Conservation (phyloP, 129 eudicot genomes). For the Artemisia tridentata region DNA sequence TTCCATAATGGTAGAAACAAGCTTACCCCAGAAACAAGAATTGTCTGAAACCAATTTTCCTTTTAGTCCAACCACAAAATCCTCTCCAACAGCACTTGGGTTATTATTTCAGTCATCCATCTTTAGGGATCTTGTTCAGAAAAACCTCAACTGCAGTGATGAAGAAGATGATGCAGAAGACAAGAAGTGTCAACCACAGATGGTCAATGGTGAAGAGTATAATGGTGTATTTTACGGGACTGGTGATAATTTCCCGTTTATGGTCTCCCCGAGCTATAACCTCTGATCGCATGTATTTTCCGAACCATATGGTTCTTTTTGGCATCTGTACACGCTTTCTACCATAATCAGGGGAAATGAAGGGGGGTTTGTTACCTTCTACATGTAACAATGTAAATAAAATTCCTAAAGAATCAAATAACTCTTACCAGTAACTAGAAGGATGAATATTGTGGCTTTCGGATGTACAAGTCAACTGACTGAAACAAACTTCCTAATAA, state of each 20-base stretch:
- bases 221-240: constrained; percentile 35
- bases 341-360: neutral
- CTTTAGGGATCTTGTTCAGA: constrained; percentile 67
- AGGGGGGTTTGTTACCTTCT: constrained; percentile 15
- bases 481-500: constrained; percentile 11
- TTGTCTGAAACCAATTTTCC: constrained; percentile 35
- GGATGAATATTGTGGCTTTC: constrained; percentile 18
- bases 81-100: constrained; percentile 70
- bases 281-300: constrained; percentile 14
- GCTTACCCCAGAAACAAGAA: constrained; percentile 37
- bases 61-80: constrained; percentile 40
- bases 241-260: constrained; percentile 38
- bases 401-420: constrained; percentile 15
- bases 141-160: constrained; percentile 46
- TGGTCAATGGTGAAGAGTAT: constrained; percentile 44
- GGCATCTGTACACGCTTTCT: constrained; percentile 1
- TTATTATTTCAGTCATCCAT: constrained; percentile 63
- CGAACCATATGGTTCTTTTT: constrained; percentile 33
- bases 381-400: constrained; percentile 30
- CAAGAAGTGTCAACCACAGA: constrained; percentile 29
- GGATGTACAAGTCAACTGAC: constrained; percentile 8
- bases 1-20: constrained; percentile 21
- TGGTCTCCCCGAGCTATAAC: constrained; percentile 33
- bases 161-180: constrained; percentile 38
- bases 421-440: constrained; percentile 4